Base-by-base conservation (phyloP, 345 rosid species). In the Capsella bursapastoris region DNA sequence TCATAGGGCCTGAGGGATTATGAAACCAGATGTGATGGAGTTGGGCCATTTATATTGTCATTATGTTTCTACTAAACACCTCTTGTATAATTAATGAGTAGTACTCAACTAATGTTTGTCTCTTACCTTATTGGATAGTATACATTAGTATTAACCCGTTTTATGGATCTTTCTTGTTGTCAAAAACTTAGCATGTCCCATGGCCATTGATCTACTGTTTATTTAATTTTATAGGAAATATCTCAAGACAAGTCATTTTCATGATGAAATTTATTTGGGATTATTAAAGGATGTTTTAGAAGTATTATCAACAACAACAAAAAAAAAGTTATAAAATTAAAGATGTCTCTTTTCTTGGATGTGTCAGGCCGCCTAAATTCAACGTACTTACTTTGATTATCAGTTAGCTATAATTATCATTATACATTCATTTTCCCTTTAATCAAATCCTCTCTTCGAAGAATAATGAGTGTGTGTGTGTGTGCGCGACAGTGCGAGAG, bases 31-130 rank as follows among this genome's bases (percentile, higher is more conserved):
- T 69, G 65, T 62, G 51, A 61, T 68, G 51, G 70, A 53, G 64
- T 62, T 76, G 79, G 79, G 65, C 74, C 74, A 63, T 35, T 22
- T 75, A 51, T 47, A 44, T 69, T 76, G 75, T 62, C 59, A 52
- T 62, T 61, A 53, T 69, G 79, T 34, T 53, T 53, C 70, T 52
- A 38, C 70, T 76, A 52, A 75, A 59, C 67, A 38, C 44, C 13
- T 66, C 35, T 74, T 40, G 34, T 57, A 5, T 8, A 74, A 29
- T 72, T 61, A 72, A 50, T 7, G 41, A 38, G 12, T 28, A 38
- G 12, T 28, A 72, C 48, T 16, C 61, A 28, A 16, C 43, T 64
- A 64, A 47, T 35, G 37, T 35, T 34, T 64, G 37, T 73, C 49
- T 49, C 41, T 32, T 27, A 64, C 31, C 14, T 64, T 44, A 14